A percentile compares a stretch with the other conserved stretches of the same genome.
Conservation (phyloP, 2,329 filamentous ascomycete species). For the Coleophoma cylindrospora region DNA sequence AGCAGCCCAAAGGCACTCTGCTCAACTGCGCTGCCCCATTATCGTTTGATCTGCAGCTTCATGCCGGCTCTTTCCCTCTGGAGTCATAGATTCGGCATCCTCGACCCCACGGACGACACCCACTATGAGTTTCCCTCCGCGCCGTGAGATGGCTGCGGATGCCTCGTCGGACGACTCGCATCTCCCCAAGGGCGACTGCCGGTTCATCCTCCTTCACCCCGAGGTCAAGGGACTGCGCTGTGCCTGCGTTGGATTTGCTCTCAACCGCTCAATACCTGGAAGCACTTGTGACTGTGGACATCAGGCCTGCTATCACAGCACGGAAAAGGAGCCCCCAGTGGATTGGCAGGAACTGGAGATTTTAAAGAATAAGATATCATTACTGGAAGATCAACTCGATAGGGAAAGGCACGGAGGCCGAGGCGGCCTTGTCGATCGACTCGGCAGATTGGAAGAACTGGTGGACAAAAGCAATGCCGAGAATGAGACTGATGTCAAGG, state of each 20-base stretch:
- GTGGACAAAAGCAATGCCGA: conserved; percentile 48
- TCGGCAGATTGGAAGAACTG: conserved; percentile 44
- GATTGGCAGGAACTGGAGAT: conserved; percentile 43
- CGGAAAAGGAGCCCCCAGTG: conserved; percentile 32
- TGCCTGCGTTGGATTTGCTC: conserved; percentile 51
- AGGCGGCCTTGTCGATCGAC: conserved; percentile 18
- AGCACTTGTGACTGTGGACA: conserved; percentile 55
- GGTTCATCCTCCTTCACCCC: conserved; percentile 52
- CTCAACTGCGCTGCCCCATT: neutral
- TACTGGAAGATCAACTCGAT: conserved; percentile 39
- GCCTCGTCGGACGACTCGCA: conserved; percentile 34
- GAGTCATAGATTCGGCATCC: conserved; percentile 16
- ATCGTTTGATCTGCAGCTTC: conserved; percentile 2
- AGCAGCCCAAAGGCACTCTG: neutral
- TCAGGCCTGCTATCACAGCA: conserved; percentile 53
- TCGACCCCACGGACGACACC: neutral
- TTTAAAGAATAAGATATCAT: conserved; percentile 39
- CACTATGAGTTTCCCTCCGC: conserved; percentile 22
- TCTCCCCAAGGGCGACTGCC: conserved; percentile 53
- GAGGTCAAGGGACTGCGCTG: conserved; percentile 54
- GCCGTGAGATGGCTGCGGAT: conserved; percentile 20
- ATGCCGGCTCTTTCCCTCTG: conserved; percentile 17
- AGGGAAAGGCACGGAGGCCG: conserved; percentile 25
- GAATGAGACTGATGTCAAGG: conserved; percentile 45
- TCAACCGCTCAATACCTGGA: conserved; percentile 47